Base-by-base conservation (phyloP, 2,329 filamentous ascomycete genomes). In the Ceratocystis papillata region DNA sequence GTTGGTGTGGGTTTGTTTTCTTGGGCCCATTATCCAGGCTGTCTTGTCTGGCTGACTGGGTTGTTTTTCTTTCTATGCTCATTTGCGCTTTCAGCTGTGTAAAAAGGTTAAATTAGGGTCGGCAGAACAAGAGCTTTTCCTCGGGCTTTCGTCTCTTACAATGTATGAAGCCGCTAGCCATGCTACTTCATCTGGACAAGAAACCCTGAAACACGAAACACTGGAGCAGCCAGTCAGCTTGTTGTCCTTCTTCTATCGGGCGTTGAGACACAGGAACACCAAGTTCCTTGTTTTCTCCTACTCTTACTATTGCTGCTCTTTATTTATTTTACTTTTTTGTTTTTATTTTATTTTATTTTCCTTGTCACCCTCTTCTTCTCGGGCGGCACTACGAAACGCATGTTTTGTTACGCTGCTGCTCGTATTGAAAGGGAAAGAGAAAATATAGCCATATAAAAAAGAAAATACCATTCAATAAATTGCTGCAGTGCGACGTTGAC, bases 401-500 rank as follows among this genome's bases (percentile, higher is more conserved):
- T 33, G 53, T 17, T 59, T 33, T 59, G 53, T n/a, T 59, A 59
- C 53, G 53, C 53, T 17, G 25, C n/a, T 33, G 25, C 53, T 59
- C 53, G 53, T 59, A 59, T 59, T 30, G 28, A 20, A 17, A 37
- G 28, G 28, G 25, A 59, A 59, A 10, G 28, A 17, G 17, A 17
- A n/a, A 59, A 33, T 30, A 59, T 30, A 8, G 17, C 2, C 46
- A 50, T 50, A 5, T 50, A 50, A 50, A n/a, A 50, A 50, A 12
- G 33, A 37, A 37, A 37, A 37, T 3, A 37, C 33, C 3, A 22
- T 25, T 25, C 48, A 59, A 59, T 33, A 33, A 25, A 30, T 17
- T 22, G 17, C 25, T 59, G 53, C 53, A 59, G 53, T 59, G n/a
- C 53, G 53, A 59, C 53, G 33, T 59, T 59, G 22, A n/a, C 25